Conservation (phyloP, 169 alveolate species). For the Eimeria necatrix region DNA sequence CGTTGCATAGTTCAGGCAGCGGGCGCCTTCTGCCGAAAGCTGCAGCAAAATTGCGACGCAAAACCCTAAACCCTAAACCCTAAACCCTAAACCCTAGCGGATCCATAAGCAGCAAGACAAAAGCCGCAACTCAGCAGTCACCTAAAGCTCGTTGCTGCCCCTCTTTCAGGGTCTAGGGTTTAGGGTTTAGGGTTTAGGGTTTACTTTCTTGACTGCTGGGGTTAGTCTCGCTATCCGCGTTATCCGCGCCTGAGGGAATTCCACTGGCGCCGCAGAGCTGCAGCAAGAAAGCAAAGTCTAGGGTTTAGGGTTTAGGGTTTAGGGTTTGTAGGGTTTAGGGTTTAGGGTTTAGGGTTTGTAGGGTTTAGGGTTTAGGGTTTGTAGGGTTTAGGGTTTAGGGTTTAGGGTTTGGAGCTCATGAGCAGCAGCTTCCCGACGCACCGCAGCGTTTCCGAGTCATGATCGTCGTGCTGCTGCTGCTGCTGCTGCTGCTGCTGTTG, state of each 20-base stretch:
- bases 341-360: too few relatives aligned
- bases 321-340: too few relatives aligned
- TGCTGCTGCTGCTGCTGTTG: too few relatives aligned
- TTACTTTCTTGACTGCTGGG: neutral
- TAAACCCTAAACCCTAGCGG: neutral
- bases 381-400: neutral
- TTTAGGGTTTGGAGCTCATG: neutral
- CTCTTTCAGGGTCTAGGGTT: neutral
- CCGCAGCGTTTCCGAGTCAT: neutral
- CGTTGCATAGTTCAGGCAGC: neutral
- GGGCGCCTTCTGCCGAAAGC: conserved; percentile 14
- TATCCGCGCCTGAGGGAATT: conserved; percentile 23
- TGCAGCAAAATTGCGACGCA: neutral
- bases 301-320: neutral
- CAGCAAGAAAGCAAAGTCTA: neutral
- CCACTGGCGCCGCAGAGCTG: neutral
- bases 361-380: too few relatives aligned
- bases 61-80: neutral
- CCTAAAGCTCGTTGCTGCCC: too few relatives aligned
- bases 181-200: neutral
- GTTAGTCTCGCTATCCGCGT: neutral
- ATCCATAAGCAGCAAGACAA: too few relatives aligned
- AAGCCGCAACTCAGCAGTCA: too few relatives aligned
- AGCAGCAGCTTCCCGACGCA: too few relatives aligned
- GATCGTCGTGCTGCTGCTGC: neutral